phyloP scores from a whole-genome alignment of 2,329 filamentous ascomycete species.

The Curvularia spicifera region DNA sequence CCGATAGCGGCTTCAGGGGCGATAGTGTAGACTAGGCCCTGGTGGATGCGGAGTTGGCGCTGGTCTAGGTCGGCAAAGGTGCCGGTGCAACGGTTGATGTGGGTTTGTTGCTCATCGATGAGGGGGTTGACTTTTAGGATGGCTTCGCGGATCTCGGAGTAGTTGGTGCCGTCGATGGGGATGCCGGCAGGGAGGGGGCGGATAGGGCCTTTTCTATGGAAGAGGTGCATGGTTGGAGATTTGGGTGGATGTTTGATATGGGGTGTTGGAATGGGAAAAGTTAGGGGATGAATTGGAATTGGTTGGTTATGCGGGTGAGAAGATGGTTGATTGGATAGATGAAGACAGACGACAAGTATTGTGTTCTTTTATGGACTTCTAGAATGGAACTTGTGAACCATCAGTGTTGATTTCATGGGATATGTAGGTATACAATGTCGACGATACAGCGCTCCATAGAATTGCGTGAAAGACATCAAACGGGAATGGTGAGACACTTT shows the following conservation, averaged over 20 bases:
- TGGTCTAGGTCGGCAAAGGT: not conserved
- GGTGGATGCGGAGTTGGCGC: not conserved
- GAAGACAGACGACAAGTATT: not conserved
- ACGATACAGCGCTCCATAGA: not conserved
- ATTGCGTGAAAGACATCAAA: not conserved
- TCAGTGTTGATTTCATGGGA: not conserved
- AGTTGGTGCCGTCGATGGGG: not conserved
- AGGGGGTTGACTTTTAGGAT: not conserved
- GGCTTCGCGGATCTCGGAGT: not conserved
- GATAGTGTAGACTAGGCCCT: not conserved
- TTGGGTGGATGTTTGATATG: not conserved
- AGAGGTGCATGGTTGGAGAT: not conserved
- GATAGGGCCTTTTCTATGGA: not conserved
- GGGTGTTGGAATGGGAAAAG: no score
- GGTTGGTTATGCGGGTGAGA: not conserved
- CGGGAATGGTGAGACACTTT: not conserved
- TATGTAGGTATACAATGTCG: not conserved
- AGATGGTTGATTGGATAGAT: not conserved
- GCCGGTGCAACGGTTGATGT: no score
- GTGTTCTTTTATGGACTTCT: not conserved
- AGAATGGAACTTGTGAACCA: not conserved
- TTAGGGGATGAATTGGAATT: not conserved
- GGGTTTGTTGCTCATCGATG: not conserved
- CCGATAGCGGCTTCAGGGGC: no score
- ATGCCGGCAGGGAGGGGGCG: not conserved